Evolutionary conservation across 768 basidiomycete genomes (phyloP).

Genomic region (Sistotremastrum suecicum): DNA sequence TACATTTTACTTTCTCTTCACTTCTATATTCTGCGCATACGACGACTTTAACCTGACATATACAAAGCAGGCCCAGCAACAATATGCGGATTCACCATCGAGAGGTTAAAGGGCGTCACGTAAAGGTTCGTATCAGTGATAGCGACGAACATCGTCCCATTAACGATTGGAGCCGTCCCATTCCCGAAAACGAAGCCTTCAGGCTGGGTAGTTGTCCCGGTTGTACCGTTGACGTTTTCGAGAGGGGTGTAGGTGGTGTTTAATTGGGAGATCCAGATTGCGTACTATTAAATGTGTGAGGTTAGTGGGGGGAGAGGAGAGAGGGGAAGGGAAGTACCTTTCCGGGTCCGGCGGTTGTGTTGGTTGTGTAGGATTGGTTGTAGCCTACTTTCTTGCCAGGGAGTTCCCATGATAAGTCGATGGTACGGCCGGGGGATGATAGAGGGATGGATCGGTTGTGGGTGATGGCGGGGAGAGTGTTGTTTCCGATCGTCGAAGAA

Average conservation of each 20-base stretch:
- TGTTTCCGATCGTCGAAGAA: slow-evolving; percentile 21
- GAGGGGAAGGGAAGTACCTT: slow-evolving; percentile 16
- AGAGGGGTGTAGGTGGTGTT: slow-evolving; percentile 46
- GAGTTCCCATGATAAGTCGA: slow-evolving; percentile 39
- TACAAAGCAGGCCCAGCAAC: slow-evolving; percentile 43
- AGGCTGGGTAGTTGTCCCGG: slow-evolving; percentile 36
- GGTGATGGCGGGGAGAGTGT: slow-evolving; percentile 34
- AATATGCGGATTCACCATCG: slow-evolving; percentile 35
- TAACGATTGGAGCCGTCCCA: slow-evolving; percentile 27
- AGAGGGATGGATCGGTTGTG: slow-evolving; percentile 36
- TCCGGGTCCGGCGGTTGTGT: slow-evolving; percentile 27
- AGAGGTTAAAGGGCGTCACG: slow-evolving; percentile 47
- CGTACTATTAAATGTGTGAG: slow-evolving; percentile 23
- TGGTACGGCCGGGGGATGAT: slow-evolving; percentile 26
- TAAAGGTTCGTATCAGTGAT: slow-evolving; percentile 33
- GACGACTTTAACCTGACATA: slow-evolving; percentile 23
- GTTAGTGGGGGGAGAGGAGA: not conserved
- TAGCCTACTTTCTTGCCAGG: slow-evolving; percentile 40
- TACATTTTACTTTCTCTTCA: too few species aligned
- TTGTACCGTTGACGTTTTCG: slow-evolving; percentile 24
- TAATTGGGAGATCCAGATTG: slow-evolving; percentile 45
- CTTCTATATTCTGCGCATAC: too few species aligned
- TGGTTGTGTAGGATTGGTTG: slow-evolving; percentile 37
- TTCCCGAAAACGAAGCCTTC: slow-evolving; percentile 30
- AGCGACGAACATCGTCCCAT: slow-evolving; percentile 42